These are phyloP conservation scores for Trifolium fragiferum DNA, from an alignment of 306 rosid species.

Conservation along the genomic window DNA sequence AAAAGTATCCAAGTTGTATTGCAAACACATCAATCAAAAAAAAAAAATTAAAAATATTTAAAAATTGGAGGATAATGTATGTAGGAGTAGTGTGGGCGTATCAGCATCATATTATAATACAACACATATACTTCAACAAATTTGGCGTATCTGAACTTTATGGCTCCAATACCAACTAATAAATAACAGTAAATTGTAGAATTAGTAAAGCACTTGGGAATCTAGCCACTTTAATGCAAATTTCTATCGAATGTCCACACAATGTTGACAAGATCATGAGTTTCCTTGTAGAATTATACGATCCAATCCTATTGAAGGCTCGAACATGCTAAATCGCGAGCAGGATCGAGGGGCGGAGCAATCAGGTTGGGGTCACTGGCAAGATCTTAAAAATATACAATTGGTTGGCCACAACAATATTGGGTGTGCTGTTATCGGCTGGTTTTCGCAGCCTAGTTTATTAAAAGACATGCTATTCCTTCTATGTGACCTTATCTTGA, in stretches of 20 bases:
- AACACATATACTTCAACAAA: not conserved
- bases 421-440: not conserved
- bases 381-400: not conserved
- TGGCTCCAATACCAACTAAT: not conserved
- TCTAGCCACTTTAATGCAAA: slow-evolving; percentile 2
- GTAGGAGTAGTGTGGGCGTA: not conserved
- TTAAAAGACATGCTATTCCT: not conserved
- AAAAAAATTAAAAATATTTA: not conserved
- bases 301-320: not conserved
- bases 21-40: not conserved
- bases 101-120: not conserved
- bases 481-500: not conserved
- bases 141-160: not conserved
- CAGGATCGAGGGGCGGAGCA: not conserved
- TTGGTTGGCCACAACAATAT: not conserved
- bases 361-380: not conserved
- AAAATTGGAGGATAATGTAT: slow-evolving; percentile 4
- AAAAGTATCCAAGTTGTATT: not conserved
- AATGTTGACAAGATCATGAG: slow-evolving; percentile 2
- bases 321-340: not conserved
- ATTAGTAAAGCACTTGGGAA: not conserved
- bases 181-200: slow-evolving; percentile 10
- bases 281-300: not conserved
- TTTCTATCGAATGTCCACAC: slow-evolving; percentile 10
- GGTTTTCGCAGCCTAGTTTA: not conserved